Percentiles rank a stretch among this genome's conserved stretches.
These are phyloP conservation scores for Cinchona pubescens DNA, from an alignment of 257 asterid genomes.

Conservation along the genomic window DNA sequence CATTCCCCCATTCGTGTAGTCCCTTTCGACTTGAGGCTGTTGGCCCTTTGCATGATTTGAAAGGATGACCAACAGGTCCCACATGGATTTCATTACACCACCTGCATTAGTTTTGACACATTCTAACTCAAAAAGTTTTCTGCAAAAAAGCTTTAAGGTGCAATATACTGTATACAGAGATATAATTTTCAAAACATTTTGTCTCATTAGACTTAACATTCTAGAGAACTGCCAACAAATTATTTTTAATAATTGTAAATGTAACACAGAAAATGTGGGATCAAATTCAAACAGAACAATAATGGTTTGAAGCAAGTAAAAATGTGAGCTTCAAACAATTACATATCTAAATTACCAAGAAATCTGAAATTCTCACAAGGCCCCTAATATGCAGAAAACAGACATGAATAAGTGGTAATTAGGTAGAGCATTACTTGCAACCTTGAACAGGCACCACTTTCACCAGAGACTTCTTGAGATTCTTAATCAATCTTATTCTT, in stretches of 20 bases:
- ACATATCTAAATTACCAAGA: background rate
- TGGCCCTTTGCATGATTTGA: conserved; percentile 85
- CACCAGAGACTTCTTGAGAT: conserved; percentile 85
- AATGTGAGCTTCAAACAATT: background rate
- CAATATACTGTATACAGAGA: background rate
- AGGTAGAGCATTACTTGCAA: conserved; percentile 72
- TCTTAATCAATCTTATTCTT: conserved; percentile 65
- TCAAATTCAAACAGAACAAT: background rate
- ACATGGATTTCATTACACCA: conserved; percentile 93
- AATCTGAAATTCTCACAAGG: background rate
- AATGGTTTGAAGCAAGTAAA: background rate
- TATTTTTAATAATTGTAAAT: background rate
- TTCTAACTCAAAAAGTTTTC: conserved; percentile 8
- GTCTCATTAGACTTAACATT: background rate
- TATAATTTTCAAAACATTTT: background rate
- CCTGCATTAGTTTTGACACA: conserved; percentile 36
- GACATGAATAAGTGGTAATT: conserved; percentile 5
- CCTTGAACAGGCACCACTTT: conserved; percentile 74
- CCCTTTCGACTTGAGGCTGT: conserved; percentile 66
- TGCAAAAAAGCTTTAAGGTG: background rate
- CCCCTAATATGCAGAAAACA: background rate
- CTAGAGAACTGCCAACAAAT: background rate
- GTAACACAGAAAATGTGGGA: background rate
- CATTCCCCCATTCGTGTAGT: conserved; percentile 74
- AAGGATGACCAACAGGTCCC: conserved; percentile 82